Conservation (phyloP, 208 protist species). For the Acanthamoeba divionensis region DNA sequence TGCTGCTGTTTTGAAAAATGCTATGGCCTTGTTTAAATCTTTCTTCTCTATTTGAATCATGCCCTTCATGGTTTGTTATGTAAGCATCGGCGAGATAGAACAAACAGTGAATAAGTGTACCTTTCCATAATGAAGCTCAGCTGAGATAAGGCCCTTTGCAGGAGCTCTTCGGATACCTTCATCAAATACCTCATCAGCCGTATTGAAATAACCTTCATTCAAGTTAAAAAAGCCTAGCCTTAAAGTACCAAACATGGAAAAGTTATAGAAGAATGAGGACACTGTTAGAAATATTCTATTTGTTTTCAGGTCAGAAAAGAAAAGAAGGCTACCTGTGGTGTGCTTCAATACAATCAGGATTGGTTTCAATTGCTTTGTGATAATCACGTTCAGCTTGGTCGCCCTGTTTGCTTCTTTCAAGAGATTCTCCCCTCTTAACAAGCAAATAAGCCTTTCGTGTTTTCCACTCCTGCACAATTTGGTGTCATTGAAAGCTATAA, state of each 20-base stretch:
- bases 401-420: background rate
- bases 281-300: background rate
- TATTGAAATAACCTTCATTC: conserved; percentile 8
- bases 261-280: too few relatives aligned
- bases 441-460: background rate
- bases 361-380: background rate
- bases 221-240: background rate
- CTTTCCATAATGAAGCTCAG: too few relatives aligned
- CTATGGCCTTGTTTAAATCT: too few relatives aligned
- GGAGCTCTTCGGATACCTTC: too few relatives aligned
- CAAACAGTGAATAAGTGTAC: too few relatives aligned
- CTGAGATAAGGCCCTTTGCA: too few relatives aligned
- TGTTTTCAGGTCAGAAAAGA: background rate
- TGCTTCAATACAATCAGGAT: conserved; percentile 9
- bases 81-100: too few relatives aligned
- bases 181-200: too few relatives aligned
- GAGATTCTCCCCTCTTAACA: background rate
- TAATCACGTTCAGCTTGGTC: background rate
- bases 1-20: too few relatives aligned
- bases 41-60: too few relatives aligned
- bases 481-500: background rate
- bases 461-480: background rate
- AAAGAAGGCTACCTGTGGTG: background rate
- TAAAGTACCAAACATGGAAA: too few relatives aligned
- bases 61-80: too few relatives aligned